phyloP scores from a whole-genome alignment of 495 filamentous ascomycete genomes.

The Penicillium goetzii region DNA sequence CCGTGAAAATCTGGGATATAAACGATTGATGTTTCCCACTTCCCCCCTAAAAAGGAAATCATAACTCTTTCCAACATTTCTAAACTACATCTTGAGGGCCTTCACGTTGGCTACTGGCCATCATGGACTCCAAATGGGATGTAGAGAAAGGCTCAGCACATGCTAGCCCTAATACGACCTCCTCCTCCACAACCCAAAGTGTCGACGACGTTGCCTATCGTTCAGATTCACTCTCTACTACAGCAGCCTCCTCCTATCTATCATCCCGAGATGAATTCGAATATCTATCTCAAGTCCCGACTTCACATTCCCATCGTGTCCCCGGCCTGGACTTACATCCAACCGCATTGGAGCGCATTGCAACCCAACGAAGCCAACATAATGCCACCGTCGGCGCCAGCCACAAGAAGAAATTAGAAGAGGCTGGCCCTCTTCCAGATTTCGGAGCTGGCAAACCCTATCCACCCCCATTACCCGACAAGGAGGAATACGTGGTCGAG shows the following conservation, averaged over 20 bases:
- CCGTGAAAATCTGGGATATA: slow-evolving; percentile 6
- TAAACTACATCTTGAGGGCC: neutral
- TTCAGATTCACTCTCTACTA: slow-evolving; percentile 14
- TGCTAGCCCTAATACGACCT: neutral
- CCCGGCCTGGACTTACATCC: slow-evolving; percentile 65
- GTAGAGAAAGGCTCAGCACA: slow-evolving; percentile 37
- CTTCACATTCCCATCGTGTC: slow-evolving; percentile 58
- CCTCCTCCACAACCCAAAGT: slow-evolving; percentile 6
- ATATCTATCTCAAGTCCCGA: slow-evolving; percentile 59
- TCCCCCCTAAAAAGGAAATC: slow-evolving; percentile 1
- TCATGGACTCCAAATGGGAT: slow-evolving; percentile 44
- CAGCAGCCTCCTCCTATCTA: slow-evolving; percentile 17
- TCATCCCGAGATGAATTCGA: slow-evolving; percentile 30
- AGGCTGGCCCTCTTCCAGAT: slow-evolving; percentile 58
- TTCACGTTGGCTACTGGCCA: neutral
- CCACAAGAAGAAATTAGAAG: slow-evolving; percentile 48
- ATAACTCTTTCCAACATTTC: neutral
- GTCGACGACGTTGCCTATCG: slow-evolving; percentile 6
- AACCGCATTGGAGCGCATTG: slow-evolving; percentile 76
- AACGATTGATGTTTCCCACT: neutral
- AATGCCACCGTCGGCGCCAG: slow-evolving; percentile 71
- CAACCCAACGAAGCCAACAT: slow-evolving; percentile 75
- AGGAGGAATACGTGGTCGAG: slow-evolving; percentile 86
- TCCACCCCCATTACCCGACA: slow-evolving; percentile 70
- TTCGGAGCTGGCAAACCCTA: slow-evolving; percentile 78